Conservation (phyloP, 768 basidiomycete genomes). For the Coprinopsis sp. region DNA sequence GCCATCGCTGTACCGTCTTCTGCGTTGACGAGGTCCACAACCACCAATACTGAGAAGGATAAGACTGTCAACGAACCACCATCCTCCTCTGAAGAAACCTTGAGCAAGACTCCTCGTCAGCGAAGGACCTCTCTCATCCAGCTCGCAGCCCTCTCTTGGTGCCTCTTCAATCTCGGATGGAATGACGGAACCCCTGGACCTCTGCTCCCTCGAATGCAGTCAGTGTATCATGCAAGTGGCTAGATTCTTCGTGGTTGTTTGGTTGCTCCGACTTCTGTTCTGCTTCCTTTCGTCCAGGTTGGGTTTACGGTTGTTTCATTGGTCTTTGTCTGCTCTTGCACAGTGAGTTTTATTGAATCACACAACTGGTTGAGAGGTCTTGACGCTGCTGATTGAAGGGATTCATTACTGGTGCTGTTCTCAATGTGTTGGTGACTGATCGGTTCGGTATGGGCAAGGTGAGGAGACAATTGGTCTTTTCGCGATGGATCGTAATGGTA, state of each 20-base stretch:
- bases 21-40: too few relatives aligned
- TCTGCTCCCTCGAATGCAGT: constrained; percentile 66
- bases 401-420: constrained; percentile 34
- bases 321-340: constrained; percentile 45
- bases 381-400: constrained; percentile 24
- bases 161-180: constrained; percentile 66
- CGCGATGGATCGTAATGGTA: background rate
- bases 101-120: too few relatives aligned
- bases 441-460: constrained; percentile 42
- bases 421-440: constrained; percentile 34
- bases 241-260: background rate
- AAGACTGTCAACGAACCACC: too few relatives aligned
- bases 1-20: too few relatives aligned
- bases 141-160: constrained; percentile 49
- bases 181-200: constrained; percentile 78
- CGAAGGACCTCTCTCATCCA: too few relatives aligned
- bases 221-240: constrained; percentile 40
- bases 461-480: background rate
- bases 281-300: constrained; percentile 37
- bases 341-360: constrained; percentile 24
- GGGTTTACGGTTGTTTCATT: constrained; percentile 53
- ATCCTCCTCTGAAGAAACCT: too few relatives aligned
- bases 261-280: background rate
- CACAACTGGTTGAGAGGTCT: background rate
- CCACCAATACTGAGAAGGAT: too few relatives aligned